A percentile compares a stretch with the other conserved stretches of the same genome.
phyloP scores from a whole-genome alignment of 2,329 filamentous ascomycete species.

The Colletotrichum karsti region DNA sequence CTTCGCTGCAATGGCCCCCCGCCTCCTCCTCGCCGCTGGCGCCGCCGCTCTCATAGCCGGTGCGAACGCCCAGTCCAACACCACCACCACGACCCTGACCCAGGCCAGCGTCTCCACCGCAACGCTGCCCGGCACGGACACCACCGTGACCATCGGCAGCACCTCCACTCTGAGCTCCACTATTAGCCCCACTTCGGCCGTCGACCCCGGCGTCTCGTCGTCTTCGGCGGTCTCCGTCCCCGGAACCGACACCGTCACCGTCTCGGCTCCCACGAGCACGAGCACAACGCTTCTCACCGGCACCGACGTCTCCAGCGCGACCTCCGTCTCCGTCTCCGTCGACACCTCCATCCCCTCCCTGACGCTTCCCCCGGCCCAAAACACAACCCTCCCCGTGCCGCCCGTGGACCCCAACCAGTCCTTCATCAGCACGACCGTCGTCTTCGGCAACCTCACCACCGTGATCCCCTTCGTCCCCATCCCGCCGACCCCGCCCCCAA shows the following conservation, averaged over 20 bases:
- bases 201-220: too few species aligned
- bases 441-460: background rate
- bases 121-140: background rate
- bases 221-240: background rate
- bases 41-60: background rate
- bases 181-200: background rate
- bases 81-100: background rate
- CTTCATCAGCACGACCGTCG: background rate
- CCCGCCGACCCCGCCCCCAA: background rate
- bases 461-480: background rate
- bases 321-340: background rate
- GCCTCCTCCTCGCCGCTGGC: background rate
- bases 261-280: background rate
- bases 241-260: background rate
- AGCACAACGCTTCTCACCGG: background rate
- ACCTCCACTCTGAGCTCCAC: background rate
- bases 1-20: background rate
- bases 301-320: background rate
- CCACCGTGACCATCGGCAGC: background rate
- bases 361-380: background rate
- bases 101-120: background rate
- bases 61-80: background rate
- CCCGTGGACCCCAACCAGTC: background rate
- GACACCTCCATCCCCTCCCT: background rate
- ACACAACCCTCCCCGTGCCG: background rate